Conservation (phyloP, 1,284 basidiomycete species). For the Mycosarcoma mackinlayi region DNA sequence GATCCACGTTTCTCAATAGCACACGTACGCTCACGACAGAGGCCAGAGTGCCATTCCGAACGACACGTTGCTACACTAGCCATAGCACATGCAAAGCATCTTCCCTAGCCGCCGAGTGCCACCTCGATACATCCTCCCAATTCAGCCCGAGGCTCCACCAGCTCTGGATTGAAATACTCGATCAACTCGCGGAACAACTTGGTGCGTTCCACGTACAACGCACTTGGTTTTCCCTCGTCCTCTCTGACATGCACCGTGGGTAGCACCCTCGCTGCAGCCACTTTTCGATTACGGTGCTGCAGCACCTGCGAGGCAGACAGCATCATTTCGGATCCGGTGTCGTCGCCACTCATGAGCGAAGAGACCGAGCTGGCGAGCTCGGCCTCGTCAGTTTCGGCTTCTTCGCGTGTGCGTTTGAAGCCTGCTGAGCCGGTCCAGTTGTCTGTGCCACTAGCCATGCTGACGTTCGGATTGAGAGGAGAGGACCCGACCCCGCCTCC, state of each 20-base stretch:
- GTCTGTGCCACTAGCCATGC: conserved; percentile 5
- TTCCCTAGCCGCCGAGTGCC: conserved; percentile 25
- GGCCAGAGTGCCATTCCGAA: background rate
- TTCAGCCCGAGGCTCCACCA: conserved; percentile 62
- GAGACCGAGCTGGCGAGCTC: conserved; percentile 42
- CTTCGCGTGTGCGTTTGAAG: conserved; percentile 31
- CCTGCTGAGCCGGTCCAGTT: conserved; percentile 28
- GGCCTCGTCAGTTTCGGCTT: conserved; percentile 41
- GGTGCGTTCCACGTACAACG: conserved; percentile 53
- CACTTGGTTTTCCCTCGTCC: conserved; percentile 30
- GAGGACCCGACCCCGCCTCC: conserved; percentile 28
- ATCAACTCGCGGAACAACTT: conserved; percentile 61
- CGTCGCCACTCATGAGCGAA: conserved; percentile 41
- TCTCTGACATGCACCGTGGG: conserved; percentile 24
- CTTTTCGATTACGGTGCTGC: conserved; percentile 26
- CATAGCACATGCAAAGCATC: background rate
- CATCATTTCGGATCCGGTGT: conserved; percentile 42
- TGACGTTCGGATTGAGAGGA: conserved; percentile 25
- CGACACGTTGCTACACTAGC: background rate
- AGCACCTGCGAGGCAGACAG: conserved; percentile 41
- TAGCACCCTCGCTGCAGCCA: conserved; percentile 2
- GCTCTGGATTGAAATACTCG: conserved; percentile 61
- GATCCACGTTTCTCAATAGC: background rate
- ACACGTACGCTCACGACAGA: background rate
- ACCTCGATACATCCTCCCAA: conserved; percentile 58